Base-by-base conservation (phyloP, 495 filamentous ascomycete genomes). In the Letharia columbiana region DNA sequence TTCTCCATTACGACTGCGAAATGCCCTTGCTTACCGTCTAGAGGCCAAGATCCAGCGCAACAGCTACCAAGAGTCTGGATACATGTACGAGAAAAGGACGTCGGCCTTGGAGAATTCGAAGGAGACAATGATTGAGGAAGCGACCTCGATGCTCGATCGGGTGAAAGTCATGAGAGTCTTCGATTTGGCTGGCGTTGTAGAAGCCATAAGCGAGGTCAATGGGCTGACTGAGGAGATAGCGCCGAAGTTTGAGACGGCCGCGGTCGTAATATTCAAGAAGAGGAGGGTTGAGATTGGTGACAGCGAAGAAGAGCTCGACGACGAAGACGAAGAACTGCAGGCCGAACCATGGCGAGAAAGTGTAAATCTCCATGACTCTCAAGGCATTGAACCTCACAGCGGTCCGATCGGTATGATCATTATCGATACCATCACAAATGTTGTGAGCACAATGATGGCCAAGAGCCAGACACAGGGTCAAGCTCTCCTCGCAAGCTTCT, bases 121-220 rank as follows among this genome's bases (percentile, higher is more conserved):
- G 37, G 15, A 67, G 17, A 49, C 23, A 5, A 23, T 67, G n/a
- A 28, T 54, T 28, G 18, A 60, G 0, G 17, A 67, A 20, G 69
- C 67, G 23, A 69, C 63, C 20, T 56, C 52, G 13, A 61, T 73
- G 59, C 67, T 73, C 7, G 69, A 68, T 42, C 67, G 71, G 6
- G 69, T 73, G 31, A 62, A 65, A 50, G 41, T 73, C 1, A 71
- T 71, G 67, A 67, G 71, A 58, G 67, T 71, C 2, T 73, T 73
- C 45, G 69, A 73, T 37, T 62, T 73, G n/a, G 58, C 71, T 28
- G 71, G 71, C 31, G 47, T 69, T 3, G 64, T 66, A 28, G 71
- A 73, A 64, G 69, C 69, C 35, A 52, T 73, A 2, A 63, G 58
- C 15, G 71, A 73, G 56, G 62, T 71, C 12, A 41, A 62, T 28